Evolutionary conservation across 805 yeast genomes (phyloP).

Genomic region (Metschnikowia continentalis): DNA sequence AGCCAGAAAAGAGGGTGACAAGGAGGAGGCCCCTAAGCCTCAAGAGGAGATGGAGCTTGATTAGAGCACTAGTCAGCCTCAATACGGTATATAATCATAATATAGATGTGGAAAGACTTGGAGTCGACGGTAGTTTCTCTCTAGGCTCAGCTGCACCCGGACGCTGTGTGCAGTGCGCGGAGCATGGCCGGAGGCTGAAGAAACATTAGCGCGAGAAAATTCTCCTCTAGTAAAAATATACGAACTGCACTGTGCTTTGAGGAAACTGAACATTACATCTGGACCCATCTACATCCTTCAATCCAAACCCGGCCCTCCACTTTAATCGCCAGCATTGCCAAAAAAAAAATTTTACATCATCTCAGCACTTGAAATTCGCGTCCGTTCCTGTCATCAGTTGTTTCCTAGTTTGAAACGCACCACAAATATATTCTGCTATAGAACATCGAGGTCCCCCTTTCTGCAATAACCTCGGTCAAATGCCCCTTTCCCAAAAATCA

Average conservation of each 20-base stretch:
- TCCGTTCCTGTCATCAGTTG: neutral
- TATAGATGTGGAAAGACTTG: constrained; percentile 1
- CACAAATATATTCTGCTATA: constrained; percentile 3
- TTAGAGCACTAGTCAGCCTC: constrained; percentile 3
- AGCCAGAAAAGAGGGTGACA: constrained; percentile 48
- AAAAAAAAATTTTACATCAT: neutral
- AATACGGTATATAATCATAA: constrained; percentile 1
- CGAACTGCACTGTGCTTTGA: constrained; percentile 1
- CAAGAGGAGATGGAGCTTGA: constrained; percentile 21
- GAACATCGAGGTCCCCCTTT: neutral
- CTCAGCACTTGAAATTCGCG: neutral
- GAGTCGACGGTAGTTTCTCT: neutral
- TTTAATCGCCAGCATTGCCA: neutral
- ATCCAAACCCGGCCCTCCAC: neutral
- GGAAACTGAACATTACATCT: neutral
- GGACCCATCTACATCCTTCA: neutral
- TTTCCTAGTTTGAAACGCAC: constrained; percentile 2
- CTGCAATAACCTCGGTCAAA: constrained; percentile 5
- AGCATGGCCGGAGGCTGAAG: neutral
- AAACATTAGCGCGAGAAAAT: constrained; percentile 6
- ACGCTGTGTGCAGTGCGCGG: constrained; percentile 2
- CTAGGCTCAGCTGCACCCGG: neutral
- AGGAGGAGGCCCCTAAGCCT: constrained; percentile 19
- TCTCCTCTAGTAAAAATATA: neutral
- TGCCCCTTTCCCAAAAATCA: constrained; percentile 30